phyloP scores from a whole-genome alignment of 2,329 filamentous ascomycete genomes.

The Hymenoscyphus salicellus region DNA sequence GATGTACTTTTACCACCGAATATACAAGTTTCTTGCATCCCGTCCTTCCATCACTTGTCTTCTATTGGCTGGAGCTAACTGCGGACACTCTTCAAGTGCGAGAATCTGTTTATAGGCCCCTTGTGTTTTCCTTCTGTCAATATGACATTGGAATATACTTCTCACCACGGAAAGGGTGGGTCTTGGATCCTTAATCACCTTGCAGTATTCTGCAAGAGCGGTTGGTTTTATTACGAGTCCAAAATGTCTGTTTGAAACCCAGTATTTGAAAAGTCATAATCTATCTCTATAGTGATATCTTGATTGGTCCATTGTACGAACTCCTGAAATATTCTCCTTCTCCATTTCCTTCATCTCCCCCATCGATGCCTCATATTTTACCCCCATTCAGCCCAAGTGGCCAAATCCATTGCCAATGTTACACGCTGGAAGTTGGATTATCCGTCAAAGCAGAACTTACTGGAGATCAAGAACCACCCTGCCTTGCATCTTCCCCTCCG shows the following conservation, averaged over 20 bases:
- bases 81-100: neutral
- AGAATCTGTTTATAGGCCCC: neutral
- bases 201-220: neutral
- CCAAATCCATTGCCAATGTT: neutral
- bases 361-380: neutral
- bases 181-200: neutral
- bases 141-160: neutral
- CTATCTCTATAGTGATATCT: neutral
- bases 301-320: neutral
- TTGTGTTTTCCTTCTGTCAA: neutral
- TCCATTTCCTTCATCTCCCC: neutral
- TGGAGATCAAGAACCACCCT: slow-evolving; percentile 47
- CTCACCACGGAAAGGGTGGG: neutral
- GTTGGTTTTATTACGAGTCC: neutral
- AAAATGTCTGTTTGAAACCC: neutral
- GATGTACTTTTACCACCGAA: neutral
- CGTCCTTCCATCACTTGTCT: neutral
- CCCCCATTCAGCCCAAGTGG: neutral
- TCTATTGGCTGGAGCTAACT: neutral
- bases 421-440: neutral
- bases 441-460: slow-evolving; percentile 7
- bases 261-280: neutral
- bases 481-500: slow-evolving; percentile 43
- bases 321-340: neutral
- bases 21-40: neutral